Percentiles rank a stretch among this genome's conserved stretches.
Conservation (phyloP, 1,284 basidiomycete genomes). For the Ganoderma meredithae region DNA sequence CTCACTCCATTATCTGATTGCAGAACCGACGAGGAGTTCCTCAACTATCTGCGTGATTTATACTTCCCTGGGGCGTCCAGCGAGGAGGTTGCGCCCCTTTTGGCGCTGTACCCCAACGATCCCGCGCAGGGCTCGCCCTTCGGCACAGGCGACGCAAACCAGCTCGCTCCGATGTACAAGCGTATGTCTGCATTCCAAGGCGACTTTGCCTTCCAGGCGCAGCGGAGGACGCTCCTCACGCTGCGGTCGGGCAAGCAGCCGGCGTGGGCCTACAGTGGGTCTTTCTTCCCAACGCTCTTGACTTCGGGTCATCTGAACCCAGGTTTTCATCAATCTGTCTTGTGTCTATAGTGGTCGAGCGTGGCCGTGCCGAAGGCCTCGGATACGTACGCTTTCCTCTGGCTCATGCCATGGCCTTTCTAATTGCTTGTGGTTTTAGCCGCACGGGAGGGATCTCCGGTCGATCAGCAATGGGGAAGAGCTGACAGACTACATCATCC, state of each 20-base stretch:
- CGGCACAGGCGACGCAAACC: constrained; percentile 20
- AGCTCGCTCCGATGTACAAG: constrained; percentile 37
- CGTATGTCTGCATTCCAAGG: constrained; percentile 41
- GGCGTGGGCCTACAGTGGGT: constrained; percentile 54
- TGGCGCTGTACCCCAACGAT: constrained; percentile 35
- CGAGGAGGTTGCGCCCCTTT: constrained; percentile 24
- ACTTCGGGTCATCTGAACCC: too few relatives aligned
- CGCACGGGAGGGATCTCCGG: constrained; percentile 23
- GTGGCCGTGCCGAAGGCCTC: not conserved
- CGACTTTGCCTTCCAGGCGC: constrained; percentile 54
- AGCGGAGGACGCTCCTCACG: constrained; percentile 41
- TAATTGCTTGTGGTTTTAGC: not conserved
- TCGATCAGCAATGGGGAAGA: constrained; percentile 25
- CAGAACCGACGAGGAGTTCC: constrained; percentile 25
- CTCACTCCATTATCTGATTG: too few relatives aligned
- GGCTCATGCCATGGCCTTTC: not conserved
- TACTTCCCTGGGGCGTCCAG: constrained; percentile 24
- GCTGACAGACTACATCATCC: constrained; percentile 20
- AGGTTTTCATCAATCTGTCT: too few relatives aligned
- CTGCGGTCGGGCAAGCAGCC: constrained; percentile 48
- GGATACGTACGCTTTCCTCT: not conserved
- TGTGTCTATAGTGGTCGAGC: not conserved
- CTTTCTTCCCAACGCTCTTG: not conserved
- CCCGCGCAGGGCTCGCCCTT: constrained; percentile 20
- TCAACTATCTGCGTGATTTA: constrained; percentile 15